Percentiles rank a stretch among this genome's conserved stretches.
Evolutionary conservation across 129 eudicot species (phyloP).

Genomic region (Tagetes erecta): DNA sequence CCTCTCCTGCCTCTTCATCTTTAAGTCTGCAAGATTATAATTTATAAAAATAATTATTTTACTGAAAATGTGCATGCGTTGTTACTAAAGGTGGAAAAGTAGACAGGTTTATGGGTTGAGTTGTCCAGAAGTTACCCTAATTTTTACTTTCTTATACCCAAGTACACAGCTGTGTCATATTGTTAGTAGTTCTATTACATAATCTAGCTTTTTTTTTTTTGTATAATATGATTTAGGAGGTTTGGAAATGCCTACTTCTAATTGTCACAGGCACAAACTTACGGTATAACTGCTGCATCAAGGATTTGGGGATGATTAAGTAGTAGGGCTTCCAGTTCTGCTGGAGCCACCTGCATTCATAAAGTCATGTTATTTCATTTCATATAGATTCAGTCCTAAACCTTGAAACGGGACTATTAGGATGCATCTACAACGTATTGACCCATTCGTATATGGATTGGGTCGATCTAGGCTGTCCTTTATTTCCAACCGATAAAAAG

Average conservation of each 20-base stretch:
- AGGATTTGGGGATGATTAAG: slow-evolving; percentile 59
- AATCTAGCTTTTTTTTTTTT: background rate
- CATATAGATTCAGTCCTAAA: background rate
- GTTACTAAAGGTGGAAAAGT: background rate
- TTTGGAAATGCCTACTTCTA: background rate
- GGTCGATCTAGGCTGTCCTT: background rate
- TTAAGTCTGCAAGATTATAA: slow-evolving; percentile 47
- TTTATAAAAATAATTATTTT: background rate
- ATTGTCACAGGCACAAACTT: slow-evolving; percentile 19
- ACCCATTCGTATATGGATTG: background rate
- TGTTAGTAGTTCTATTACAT: background rate
- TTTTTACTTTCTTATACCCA: background rate
- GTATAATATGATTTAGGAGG: slow-evolving; percentile 11
- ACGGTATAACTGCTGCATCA: slow-evolving; percentile 86
- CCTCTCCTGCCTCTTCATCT: slow-evolving; percentile 81
- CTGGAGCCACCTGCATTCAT: slow-evolving; percentile 81
- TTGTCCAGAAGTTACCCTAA: background rate
- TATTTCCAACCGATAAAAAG: background rate
- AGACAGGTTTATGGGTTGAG: background rate
- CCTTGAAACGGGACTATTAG: background rate
- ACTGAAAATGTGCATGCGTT: background rate
- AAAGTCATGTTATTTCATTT: slow-evolving; percentile 13
- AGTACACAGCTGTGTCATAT: background rate
- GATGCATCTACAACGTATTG: background rate
- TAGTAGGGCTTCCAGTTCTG: slow-evolving; percentile 78